These are phyloP conservation scores for Pythium phragmitis DNA, from an alignment of 352 stramenopile species.

Conservation along the genomic window DNA sequence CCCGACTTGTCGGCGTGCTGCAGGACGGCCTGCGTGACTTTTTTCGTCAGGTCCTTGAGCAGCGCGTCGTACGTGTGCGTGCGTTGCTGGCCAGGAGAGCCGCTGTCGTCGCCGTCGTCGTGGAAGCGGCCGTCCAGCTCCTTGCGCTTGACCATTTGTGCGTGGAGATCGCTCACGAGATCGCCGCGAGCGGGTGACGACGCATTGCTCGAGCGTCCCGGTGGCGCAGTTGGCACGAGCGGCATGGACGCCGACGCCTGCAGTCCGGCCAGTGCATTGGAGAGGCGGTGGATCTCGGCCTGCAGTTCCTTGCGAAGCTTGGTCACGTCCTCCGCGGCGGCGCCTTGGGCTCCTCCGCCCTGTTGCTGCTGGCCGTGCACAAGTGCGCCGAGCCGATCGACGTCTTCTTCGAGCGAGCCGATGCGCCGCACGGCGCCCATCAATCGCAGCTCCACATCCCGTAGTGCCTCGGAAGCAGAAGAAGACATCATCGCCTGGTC, in stretches of 20 bases:
- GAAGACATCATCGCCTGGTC: background rate
- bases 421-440: slow-evolving; percentile 57
- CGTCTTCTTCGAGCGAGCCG: slow-evolving; percentile 58
- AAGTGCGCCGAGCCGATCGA: slow-evolving; percentile 50
- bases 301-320: slow-evolving; percentile 54
- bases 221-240: slow-evolving; percentile 10
- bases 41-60: slow-evolving; percentile 78
- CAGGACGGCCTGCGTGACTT: slow-evolving; percentile 57
- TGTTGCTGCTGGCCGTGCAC: slow-evolving; percentile 24
- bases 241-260: slow-evolving; percentile 12
- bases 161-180: slow-evolving; percentile 51
- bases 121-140: slow-evolving; percentile 51
- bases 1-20: slow-evolving; percentile 44
- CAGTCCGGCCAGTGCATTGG: slow-evolving; percentile 28
- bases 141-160: slow-evolving; percentile 47
- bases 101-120: slow-evolving; percentile 28
- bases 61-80: slow-evolving; percentile 67
- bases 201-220: background rate
- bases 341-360: background rate
- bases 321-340: slow-evolving; percentile 35
- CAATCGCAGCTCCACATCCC: slow-evolving; percentile 58
- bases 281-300: slow-evolving; percentile 51
- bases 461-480: slow-evolving; percentile 29
- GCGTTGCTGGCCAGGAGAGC: slow-evolving; percentile 29
- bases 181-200: slow-evolving; percentile 24